Evolutionary conservation across 768 basidiomycete genomes (phyloP).

Genomic region (Sporobolomyces phaffii): DNA sequence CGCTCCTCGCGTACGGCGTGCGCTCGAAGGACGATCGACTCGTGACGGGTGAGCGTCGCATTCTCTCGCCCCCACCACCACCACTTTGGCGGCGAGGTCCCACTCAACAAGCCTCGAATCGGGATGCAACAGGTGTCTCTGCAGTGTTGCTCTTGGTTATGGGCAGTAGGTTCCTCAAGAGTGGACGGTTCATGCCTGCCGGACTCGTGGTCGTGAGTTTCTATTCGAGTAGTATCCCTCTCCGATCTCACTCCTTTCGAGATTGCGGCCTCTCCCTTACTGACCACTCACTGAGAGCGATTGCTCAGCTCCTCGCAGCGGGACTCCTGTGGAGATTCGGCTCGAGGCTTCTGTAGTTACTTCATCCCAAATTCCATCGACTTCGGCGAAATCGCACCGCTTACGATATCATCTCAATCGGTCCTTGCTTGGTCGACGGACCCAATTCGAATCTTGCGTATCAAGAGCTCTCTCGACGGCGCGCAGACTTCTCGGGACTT

Average conservation of each 20-base stretch:
- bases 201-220: slow-evolving; percentile 27
- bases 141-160: slow-evolving; percentile 29
- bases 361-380: too few species aligned
- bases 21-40: slow-evolving; percentile 22
- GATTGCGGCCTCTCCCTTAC: too few species aligned
- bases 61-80: not conserved
- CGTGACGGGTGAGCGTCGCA: slow-evolving; percentile 29
- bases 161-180: slow-evolving; percentile 33
- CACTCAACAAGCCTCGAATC: too few species aligned
- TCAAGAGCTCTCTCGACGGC: too few species aligned
- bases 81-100: too few species aligned
- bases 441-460: too few species aligned
- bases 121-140: slow-evolving; percentile 27
- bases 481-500: too few species aligned
- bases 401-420: not conserved
- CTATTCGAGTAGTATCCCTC: too few species aligned
- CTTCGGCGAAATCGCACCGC: not conserved
- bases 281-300: too few species aligned
- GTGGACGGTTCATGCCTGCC: slow-evolving; percentile 40
- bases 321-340: slow-evolving; percentile 36
- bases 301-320: slow-evolving; percentile 28
- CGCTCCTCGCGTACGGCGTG: slow-evolving; percentile 36
- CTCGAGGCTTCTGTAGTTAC: slow-evolving; percentile 11
- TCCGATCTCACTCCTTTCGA: too few species aligned
- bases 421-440: not conserved